phyloP scores from a whole-genome alignment of 257 asterid species.

The Fraxinus quadrangulata region DNA sequence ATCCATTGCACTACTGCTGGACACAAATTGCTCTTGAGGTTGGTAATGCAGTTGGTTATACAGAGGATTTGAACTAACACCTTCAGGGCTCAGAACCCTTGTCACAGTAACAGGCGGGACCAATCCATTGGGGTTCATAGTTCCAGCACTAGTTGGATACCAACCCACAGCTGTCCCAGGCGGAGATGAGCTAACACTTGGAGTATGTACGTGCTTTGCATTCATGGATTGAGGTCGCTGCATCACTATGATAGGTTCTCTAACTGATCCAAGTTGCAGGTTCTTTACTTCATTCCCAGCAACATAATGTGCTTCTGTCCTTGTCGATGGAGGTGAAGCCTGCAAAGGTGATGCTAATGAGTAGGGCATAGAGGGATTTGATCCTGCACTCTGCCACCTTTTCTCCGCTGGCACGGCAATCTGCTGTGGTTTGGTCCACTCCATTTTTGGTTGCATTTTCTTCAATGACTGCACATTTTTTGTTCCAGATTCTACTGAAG shows the following conservation, averaged over 20 bases:
- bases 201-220: conserved; percentile 38
- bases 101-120: conserved; percentile 42
- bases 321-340: conserved; percentile 44
- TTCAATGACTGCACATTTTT: conserved; percentile 45
- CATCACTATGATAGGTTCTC: conserved; percentile 61
- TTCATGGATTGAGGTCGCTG: conserved; percentile 52
- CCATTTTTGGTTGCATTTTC: conserved; percentile 48
- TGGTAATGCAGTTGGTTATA: conserved; percentile 51
- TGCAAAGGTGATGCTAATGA: conserved; percentile 50
- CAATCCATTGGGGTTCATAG: conserved; percentile 40
- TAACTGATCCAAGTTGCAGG: conserved; percentile 63
- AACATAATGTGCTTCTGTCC: conserved; percentile 44
- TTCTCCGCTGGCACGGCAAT: conserved; percentile 40
- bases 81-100: conserved; percentile 37
- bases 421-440: conserved; percentile 56
- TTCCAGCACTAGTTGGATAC: conserved; percentile 41
- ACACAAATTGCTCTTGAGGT: conserved; percentile 43
- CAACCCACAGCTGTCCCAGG: conserved; percentile 45
- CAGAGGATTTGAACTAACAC: conserved; percentile 37
- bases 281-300: conserved; percentile 58
- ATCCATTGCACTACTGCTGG: conserved; percentile 40
- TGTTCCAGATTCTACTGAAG: conserved; percentile 45
- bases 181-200: conserved; percentile 51
- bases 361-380: conserved; percentile 46
- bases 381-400: conserved; percentile 41